Percentiles rank a stretch among this genome's conserved stretches.
Evolutionary conservation across 2,329 filamentous ascomycete species (phyloP).

Genomic region (Xylaria sp.): DNA sequence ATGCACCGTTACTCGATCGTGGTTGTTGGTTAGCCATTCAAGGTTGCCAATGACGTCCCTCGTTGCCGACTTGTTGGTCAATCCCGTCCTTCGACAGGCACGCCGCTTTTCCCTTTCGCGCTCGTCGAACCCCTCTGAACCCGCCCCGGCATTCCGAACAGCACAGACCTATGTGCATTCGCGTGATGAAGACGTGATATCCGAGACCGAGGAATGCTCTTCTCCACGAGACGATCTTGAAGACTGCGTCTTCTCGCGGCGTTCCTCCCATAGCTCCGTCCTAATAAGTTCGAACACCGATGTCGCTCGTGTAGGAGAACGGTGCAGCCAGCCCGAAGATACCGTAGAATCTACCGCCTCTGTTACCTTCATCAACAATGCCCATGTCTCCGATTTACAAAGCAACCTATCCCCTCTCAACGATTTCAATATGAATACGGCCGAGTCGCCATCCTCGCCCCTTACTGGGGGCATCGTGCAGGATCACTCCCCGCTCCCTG

Average conservation of each 20-base stretch:
- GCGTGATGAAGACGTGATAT: constrained; percentile 38
- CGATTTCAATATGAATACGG: constrained; percentile 22
- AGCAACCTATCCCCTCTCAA: constrained; percentile 21
- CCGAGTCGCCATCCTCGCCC: constrained; percentile 19
- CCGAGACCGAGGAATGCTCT: constrained; percentile 39
- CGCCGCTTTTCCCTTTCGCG: constrained; percentile 64
- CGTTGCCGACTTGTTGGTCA: constrained; percentile 69
- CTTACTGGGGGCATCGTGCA: not conserved
- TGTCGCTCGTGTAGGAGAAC: constrained; percentile 12
- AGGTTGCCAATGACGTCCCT: constrained; percentile 61
- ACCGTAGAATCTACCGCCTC: constrained; percentile 4
- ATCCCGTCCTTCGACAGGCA: constrained; percentile 69
- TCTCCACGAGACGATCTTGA: constrained; percentile 35
- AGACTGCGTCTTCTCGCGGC: constrained; percentile 34
- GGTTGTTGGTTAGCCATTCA: not conserved
- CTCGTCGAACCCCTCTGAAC: constrained; percentile 41
- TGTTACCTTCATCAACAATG: constrained; percentile 4
- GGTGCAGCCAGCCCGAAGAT: constrained; percentile 10
- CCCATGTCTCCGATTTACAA: constrained; percentile 17
- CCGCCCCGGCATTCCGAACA: constrained; percentile 44
- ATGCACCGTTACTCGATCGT: constrained; percentile 7
- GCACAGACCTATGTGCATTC: constrained; percentile 28
- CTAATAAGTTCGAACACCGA: constrained; percentile 26
- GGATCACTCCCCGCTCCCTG: constrained; percentile 57
- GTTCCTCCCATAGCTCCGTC: constrained; percentile 39